phyloP scores from a whole-genome alignment of 208 protist species.

The Wallacemonas sp. region DNA sequence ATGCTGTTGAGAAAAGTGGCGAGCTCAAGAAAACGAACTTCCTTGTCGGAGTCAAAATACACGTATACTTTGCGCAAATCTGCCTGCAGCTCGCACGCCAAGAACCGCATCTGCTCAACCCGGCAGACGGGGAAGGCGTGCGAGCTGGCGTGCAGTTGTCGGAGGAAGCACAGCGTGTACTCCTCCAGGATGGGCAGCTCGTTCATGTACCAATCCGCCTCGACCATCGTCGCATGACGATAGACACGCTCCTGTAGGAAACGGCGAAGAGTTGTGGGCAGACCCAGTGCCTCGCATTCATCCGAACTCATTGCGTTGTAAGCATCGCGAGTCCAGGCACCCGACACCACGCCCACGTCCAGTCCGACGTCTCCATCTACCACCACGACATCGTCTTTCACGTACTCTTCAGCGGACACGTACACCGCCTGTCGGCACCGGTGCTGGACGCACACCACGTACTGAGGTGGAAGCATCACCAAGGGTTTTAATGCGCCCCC shows the following conservation, averaged over 20 bases:
- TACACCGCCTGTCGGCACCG: slow-evolving; percentile 42
- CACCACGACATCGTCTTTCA: slow-evolving; percentile 48
- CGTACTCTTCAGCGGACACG: slow-evolving; percentile 26
- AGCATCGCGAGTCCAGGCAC: slow-evolving; percentile 30
- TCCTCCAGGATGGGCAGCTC: slow-evolving; percentile 30
- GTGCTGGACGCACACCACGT: slow-evolving; percentile 57
- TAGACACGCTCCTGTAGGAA: slow-evolving; percentile 34
- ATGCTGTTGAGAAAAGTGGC: slow-evolving; percentile 71
- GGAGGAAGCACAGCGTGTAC: slow-evolving; percentile 36
- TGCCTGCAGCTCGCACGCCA: slow-evolving; percentile 76
- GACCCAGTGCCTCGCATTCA: slow-evolving; percentile 17
- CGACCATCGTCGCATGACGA: slow-evolving; percentile 19
- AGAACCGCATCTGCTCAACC: slow-evolving; percentile 64
- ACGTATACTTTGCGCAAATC: slow-evolving; percentile 81
- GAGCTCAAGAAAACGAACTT: slow-evolving; percentile 69
- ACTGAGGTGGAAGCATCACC: too few relatives aligned
- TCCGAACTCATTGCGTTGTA: slow-evolving; percentile 29
- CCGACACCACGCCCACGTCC: slow-evolving; percentile 52
- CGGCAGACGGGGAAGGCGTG: slow-evolving; percentile 49
- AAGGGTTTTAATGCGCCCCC: too few relatives aligned
- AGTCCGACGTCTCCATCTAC: slow-evolving; percentile 79
- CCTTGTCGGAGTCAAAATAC: slow-evolving; percentile 44
- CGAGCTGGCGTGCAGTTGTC: slow-evolving; percentile 17
- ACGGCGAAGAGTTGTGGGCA: slow-evolving; percentile 25
- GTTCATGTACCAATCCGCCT: slow-evolving; percentile 16